phyloP scores from a whole-genome alignment of 768 basidiomycete species.

The Tricholoma bakamatsutake region DNA sequence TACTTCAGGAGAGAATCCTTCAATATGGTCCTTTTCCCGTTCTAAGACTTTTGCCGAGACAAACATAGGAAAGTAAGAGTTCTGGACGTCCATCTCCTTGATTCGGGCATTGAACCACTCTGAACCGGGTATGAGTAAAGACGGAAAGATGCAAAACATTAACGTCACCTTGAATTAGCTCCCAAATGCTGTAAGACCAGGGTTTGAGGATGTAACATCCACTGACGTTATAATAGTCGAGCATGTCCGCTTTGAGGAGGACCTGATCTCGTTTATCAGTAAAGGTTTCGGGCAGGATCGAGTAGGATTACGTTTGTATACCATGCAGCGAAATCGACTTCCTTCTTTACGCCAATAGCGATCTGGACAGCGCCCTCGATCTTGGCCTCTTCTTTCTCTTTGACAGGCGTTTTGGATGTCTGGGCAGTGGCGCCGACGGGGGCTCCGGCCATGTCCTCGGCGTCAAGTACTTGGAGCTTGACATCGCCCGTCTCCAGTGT shows the following conservation, averaged over 20 bases:
- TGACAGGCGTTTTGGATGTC: conserved; percentile 32
- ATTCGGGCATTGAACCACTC: conserved; percentile 93
- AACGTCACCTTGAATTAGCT: conserved; percentile 75
- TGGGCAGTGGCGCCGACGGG: conserved; percentile 32
- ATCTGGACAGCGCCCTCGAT: conserved; percentile 88
- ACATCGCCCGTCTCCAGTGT: conserved; percentile 60
- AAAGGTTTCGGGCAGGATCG: neutral
- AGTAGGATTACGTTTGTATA: conserved; percentile 71
- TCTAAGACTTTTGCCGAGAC: conserved; percentile 89
- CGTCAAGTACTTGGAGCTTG: conserved; percentile 72
- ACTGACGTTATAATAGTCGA: conserved; percentile 98
- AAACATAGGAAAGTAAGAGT: conserved; percentile 99
- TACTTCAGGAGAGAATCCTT: conserved; percentile 98
- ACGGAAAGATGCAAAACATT: neutral
- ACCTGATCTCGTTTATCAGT: conserved; percentile 46
- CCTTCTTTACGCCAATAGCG: conserved; percentile 93
- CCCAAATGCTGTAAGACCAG: conserved; percentile 97
- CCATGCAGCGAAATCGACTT: conserved; percentile 92
- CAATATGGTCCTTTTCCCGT: conserved; percentile 96
- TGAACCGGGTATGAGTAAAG: conserved; percentile 21
- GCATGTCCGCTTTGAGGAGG: conserved; percentile 96
- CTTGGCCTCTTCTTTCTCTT: conserved; percentile 71
- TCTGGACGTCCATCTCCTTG: conserved; percentile 92
- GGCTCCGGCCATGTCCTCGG: conserved; percentile 44
- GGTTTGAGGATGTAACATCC: conserved; percentile 99